Base-by-base conservation (phyloP, 345 rosid species). In the Melaleuca quinquenervia region DNA sequence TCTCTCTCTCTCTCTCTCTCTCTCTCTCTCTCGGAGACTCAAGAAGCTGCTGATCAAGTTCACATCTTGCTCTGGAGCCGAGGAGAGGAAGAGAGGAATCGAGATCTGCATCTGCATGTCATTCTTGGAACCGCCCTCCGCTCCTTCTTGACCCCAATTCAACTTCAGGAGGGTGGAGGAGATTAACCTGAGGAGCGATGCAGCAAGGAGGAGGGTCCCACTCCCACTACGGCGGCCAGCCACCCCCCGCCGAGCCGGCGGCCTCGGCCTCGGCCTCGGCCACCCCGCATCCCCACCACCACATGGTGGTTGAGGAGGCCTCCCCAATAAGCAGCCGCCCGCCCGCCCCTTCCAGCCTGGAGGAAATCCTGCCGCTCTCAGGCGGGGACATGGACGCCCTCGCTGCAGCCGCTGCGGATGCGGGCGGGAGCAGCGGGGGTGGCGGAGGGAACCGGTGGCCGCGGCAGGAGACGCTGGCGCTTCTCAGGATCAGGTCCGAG, bases 241-340 rank as follows among this genome's bases (percentile, higher is more conserved):
- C 82, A 82, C 88, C 70, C 52, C 32, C 58, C 32, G 32, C 70
- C 32, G 18, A n/a, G 32, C 70, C 55, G 24, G 36, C 75, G 18
- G 20, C 88, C 64, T 11, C 88, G 20, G 24, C 90, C 7, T 5
- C 89, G 20, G 49, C 88, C 82, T 60, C 86, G 49, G 82, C 83
- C 60, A 44, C 56, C 13, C 56, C 89, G n/a, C 89, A 86, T 75
- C 84, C 84, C 58, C 58, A 78, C 70, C 88, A 84, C 48, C 90
- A 89, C 86, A 92, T 91, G 85, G 88, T 91, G 2, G 97, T 93
- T 52, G 98, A 96, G 85, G 95, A 92, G 83, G 98, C 98, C 84
- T 95, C 98, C 7, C 98, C 98, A 24, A 96, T 96, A 82, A 95
- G 96, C 90, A 94, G 96, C 91, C 89, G 98, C 87, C 98, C 96